Percentiles rank a stretch among this genome's conserved stretches.
These are phyloP conservation scores for Neospermospora avenae DNA, from an alignment of 2,329 filamentous ascomycete species.

Conservation along the genomic window DNA sequence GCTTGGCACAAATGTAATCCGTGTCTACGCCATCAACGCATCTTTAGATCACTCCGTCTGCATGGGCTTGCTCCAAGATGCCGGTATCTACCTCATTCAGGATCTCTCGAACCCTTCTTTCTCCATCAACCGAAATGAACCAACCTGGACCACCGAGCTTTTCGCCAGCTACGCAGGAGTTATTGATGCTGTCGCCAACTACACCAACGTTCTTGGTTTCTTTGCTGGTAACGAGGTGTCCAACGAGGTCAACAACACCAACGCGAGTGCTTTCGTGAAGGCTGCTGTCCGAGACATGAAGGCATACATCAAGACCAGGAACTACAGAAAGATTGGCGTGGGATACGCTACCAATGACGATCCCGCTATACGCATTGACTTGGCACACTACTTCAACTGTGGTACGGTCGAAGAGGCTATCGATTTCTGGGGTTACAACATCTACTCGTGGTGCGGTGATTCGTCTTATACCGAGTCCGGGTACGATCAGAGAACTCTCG, in stretches of 20 bases:
- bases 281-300: slow-evolving; percentile 96
- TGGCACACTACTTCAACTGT: slow-evolving; percentile 95
- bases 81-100: slow-evolving; percentile 92
- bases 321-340: slow-evolving; percentile 77
- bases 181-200: slow-evolving; percentile 75
- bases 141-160: slow-evolving; percentile 75
- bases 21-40: slow-evolving; percentile 90
- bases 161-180: slow-evolving; percentile 81
- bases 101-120: slow-evolving; percentile 78
- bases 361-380: slow-evolving; percentile 71
- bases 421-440: slow-evolving; percentile 99
- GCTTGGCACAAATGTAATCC: slow-evolving; percentile 87
- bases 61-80: slow-evolving; percentile 77
- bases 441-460: slow-evolving; percentile 97
- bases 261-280: slow-evolving; percentile 92
- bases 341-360: slow-evolving; percentile 98
- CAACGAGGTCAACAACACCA: slow-evolving; percentile 84
- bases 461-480: slow-evolving; percentile 74
- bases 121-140: slow-evolving; percentile 81
- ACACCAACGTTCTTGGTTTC: slow-evolving; percentile 93
- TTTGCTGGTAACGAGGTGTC: slow-evolving; percentile 98
- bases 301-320: slow-evolving; percentile 80
- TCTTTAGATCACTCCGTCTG: slow-evolving; percentile 73
- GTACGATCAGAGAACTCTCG: slow-evolving; percentile 76
- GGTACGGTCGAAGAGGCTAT: slow-evolving; percentile 65